phyloP scores from a whole-genome alignment of 2,329 filamentous ascomycete genomes.

The Claviceps cyperi region DNA sequence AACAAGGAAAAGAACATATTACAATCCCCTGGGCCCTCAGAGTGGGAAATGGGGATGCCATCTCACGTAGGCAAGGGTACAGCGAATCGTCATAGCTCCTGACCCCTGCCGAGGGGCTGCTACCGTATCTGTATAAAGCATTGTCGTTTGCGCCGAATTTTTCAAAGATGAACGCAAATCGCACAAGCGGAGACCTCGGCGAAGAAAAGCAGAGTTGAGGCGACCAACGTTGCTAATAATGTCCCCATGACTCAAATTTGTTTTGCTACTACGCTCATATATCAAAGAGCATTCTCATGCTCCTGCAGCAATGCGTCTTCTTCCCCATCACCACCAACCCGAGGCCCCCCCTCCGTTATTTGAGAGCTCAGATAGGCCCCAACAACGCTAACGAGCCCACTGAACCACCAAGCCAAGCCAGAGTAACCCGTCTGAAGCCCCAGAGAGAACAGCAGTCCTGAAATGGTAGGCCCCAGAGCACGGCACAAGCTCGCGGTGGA shows the following conservation, averaged over 20 bases:
- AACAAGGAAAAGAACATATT: too few relatives aligned
- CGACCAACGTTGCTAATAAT: background rate
- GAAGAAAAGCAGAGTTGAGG: background rate
- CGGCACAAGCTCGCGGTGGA: conserved; percentile 82
- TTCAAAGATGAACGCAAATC: too few relatives aligned
- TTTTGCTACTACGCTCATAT: background rate
- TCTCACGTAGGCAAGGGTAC: too few relatives aligned
- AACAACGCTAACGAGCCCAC: conserved; percentile 57
- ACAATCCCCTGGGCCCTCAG: too few relatives aligned
- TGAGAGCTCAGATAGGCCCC: conserved; percentile 64
- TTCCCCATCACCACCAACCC: conserved; percentile 25
- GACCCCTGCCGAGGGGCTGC: too few relatives aligned
- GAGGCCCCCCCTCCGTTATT: conserved; percentile 50
- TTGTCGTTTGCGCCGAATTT: too few relatives aligned
- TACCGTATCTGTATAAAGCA: too few relatives aligned
- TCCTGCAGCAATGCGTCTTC: conserved; percentile 23
- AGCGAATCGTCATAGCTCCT: too few relatives aligned
- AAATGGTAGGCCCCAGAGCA: conserved; percentile 77
- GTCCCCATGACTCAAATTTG: too few relatives aligned
- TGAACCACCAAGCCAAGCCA: conserved; percentile 87
- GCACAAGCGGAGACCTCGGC: too few relatives aligned
- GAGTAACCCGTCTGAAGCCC: conserved; percentile 72
- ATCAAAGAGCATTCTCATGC: conserved; percentile 18
- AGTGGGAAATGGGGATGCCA: too few relatives aligned
- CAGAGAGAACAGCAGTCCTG: conserved; percentile 68